These are phyloP conservation scores for Phialophora verrucosa DNA, from an alignment of 2,329 filamentous ascomycete genomes.

Conservation along the genomic window DNA sequence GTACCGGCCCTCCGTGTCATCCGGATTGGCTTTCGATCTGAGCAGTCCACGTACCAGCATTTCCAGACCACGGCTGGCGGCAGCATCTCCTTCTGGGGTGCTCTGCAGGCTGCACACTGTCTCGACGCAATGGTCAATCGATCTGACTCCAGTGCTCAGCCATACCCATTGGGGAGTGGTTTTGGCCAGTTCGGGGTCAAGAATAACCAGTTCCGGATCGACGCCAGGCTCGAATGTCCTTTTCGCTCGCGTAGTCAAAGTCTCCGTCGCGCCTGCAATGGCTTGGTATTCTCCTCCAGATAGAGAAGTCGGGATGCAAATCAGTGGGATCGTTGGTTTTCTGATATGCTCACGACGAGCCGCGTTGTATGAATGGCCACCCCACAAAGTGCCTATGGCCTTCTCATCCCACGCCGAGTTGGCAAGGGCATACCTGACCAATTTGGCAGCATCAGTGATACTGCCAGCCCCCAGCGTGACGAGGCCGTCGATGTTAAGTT, in stretches of 20 bases:
- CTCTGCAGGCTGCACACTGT: constrained; percentile 37
- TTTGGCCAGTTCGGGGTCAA: constrained; percentile 40
- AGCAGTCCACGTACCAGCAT: constrained; percentile 37
- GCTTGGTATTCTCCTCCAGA: constrained; percentile 50
- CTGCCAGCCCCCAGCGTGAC: constrained; percentile 57
- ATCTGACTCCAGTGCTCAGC: constrained; percentile 42
- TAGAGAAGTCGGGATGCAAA: constrained; percentile 51
- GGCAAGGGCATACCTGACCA: constrained; percentile 56
- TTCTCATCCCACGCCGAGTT: constrained; percentile 46
- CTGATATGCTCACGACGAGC: background rate
- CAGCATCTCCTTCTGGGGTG: constrained; percentile 25
- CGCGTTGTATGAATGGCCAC: constrained; percentile 2
- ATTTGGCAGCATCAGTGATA: constrained; percentile 61
- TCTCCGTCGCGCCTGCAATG: background rate
- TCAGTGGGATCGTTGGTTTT: constrained; percentile 25
- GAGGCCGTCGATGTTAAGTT: constrained; percentile 65
- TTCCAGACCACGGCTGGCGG: constrained; percentile 38
- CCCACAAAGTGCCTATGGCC: constrained; percentile 6
- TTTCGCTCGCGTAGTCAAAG: constrained; percentile 27
- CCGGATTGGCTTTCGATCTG: constrained; percentile 31
- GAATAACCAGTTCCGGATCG: constrained; percentile 29
- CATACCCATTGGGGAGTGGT: constrained; percentile 41
- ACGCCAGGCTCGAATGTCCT: constrained; percentile 16
- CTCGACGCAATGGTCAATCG: constrained; percentile 44
- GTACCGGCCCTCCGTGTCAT: constrained; percentile 4